Evolutionary conservation across 2,329 filamentous ascomycete genomes (phyloP).

Genomic region (Didymella segeticola): DNA sequence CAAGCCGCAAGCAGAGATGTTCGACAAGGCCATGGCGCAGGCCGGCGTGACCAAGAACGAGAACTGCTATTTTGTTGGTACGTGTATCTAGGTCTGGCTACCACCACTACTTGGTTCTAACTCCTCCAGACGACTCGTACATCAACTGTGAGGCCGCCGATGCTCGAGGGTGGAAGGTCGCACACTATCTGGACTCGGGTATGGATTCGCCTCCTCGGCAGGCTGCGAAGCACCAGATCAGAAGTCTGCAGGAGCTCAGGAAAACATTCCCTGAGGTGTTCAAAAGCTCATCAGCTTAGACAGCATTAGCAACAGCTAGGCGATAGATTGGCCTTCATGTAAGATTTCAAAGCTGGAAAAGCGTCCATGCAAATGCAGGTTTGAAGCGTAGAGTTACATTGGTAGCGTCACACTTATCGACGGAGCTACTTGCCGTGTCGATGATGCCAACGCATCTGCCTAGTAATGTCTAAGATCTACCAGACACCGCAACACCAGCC

Average conservation of each 20-base stretch:
- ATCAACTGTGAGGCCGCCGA: conserved; percentile 80
- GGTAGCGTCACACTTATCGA: conserved; percentile 7
- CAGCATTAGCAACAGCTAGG: too few relatives aligned
- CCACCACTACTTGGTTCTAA: conserved; percentile 18
- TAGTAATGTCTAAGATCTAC: conserved; percentile 6
- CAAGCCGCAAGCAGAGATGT: conserved; percentile 87
- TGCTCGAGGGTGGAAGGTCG: conserved; percentile 83
- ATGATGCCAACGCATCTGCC: conserved; percentile 18
- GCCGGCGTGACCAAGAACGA: conserved; percentile 72
- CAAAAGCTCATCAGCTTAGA: conserved; percentile 55
- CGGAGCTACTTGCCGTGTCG: conserved; percentile 9
- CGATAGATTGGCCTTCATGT: too few relatives aligned
- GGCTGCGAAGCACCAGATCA: conserved; percentile 77
- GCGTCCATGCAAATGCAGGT: too few relatives aligned
- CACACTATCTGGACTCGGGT: conserved; percentile 82
- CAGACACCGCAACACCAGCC: not conserved
- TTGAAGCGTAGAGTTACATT: not conserved
- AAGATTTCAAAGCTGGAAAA: not conserved
- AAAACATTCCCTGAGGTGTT: conserved; percentile 84
- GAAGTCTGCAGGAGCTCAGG: conserved; percentile 76
- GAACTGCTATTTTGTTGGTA: conserved; percentile 92
- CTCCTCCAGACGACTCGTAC: conserved; percentile 78
- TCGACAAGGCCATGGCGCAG: conserved; percentile 84
- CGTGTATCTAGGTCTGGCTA: conserved; percentile 44
- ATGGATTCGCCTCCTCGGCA: conserved; percentile 67